Percentiles rank a stretch among this genome's conserved stretches.
phyloP scores from a whole-genome alignment of 306 rosid genomes.

The Sphenostylis stenocarpa region DNA sequence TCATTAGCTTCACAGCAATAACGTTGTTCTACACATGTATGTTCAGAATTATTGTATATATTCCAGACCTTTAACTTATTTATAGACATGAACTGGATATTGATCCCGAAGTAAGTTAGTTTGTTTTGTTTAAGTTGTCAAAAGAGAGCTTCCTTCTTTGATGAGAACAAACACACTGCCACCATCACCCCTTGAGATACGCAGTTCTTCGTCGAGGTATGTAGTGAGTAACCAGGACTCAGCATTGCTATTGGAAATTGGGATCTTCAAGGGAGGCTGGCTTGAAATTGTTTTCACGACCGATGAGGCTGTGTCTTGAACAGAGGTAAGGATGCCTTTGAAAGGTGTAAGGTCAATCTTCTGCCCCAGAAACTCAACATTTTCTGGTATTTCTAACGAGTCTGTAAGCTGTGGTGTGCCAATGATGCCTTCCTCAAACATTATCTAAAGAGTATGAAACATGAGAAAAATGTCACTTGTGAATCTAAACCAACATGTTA shows the following conservation, averaged over 20 bases:
- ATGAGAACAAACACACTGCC: slow-evolving; percentile 83
- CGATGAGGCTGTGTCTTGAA: slow-evolving; percentile 79
- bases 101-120: background rate
- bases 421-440: slow-evolving; percentile 81
- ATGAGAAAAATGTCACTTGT: background rate
- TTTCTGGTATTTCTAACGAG: slow-evolving; percentile 82
- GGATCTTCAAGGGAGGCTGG: slow-evolving; percentile 75
- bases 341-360: slow-evolving; percentile 76
- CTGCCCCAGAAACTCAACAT: slow-evolving; percentile 82
- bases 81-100: background rate
- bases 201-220: slow-evolving; percentile 78
- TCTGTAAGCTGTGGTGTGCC: slow-evolving; percentile 95
- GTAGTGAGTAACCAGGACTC: slow-evolving; percentile 89
- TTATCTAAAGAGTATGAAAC: slow-evolving; percentile 49
- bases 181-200: slow-evolving; percentile 75
- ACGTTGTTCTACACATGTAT: background rate
- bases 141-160: slow-evolving; percentile 79
- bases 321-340: slow-evolving; percentile 66
- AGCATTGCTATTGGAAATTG: slow-evolving; percentile 57
- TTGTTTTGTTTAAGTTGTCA: slow-evolving; percentile 28
- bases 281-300: slow-evolving; percentile 73
- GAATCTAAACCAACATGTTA: background rate
- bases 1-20: background rate
- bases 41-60: background rate
- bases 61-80: background rate